Conservation (phyloP, 805 yeast species). For the Yamadazyma insecticola region DNA sequence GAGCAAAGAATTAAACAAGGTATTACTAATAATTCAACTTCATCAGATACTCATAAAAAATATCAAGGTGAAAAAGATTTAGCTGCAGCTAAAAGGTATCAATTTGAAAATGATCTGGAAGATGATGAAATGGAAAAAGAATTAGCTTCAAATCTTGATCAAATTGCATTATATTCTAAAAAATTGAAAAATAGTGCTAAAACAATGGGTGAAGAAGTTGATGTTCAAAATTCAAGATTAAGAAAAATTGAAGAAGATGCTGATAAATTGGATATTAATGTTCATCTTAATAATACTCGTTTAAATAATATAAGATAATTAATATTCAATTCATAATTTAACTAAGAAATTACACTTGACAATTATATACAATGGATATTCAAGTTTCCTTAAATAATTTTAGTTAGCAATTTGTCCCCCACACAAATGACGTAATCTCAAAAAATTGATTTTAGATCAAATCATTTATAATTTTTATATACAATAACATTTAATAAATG, state of each 20-base stretch:
- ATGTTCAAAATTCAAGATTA: constrained; percentile 70
- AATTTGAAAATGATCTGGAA: constrained; percentile 85
- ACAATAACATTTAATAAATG: too few relatives aligned
- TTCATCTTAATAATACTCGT: constrained; percentile 71
- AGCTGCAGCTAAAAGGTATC: constrained; percentile 62
- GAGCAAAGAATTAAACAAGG: constrained; percentile 68
- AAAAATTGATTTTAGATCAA: too few relatives aligned
- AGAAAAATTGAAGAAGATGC: constrained; percentile 78
- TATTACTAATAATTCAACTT: constrained; percentile 39
- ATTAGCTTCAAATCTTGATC: constrained; percentile 76
- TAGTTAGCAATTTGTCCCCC: too few relatives aligned
- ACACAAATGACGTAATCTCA: too few relatives aligned
- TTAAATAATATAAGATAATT: constrained; percentile 50
- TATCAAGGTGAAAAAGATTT: constrained; percentile 50
- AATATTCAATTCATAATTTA: too few relatives aligned
- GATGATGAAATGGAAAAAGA: constrained; percentile 92
- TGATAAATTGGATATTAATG: constrained; percentile 76
- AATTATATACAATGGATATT: too few relatives aligned
- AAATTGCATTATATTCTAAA: constrained; percentile 62
- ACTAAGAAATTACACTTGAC: too few relatives aligned
- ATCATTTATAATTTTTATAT: too few relatives aligned
- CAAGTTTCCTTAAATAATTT: too few relatives aligned
- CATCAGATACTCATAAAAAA: constrained; percentile 36
- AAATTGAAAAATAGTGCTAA: constrained; percentile 71
- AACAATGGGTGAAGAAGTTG: constrained; percentile 72